Evolutionary conservation across 2,329 filamentous ascomycete species (phyloP).

Genomic region (Apiospora pterosperma): DNA sequence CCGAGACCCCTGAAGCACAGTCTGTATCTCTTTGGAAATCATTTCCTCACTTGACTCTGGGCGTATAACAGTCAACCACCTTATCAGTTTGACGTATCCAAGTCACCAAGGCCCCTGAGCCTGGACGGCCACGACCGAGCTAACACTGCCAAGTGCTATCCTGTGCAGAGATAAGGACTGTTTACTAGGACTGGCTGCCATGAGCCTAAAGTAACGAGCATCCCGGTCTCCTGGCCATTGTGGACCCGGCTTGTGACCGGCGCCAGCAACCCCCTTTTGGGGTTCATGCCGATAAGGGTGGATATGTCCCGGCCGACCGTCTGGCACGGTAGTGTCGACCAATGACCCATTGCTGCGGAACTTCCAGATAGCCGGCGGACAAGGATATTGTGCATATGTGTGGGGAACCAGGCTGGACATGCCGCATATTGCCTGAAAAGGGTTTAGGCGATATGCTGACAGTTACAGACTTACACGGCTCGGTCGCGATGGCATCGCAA

Average conservation of each 20-base stretch:
- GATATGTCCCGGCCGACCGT: not conserved
- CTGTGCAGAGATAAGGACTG: not conserved
- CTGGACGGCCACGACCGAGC: not conserved
- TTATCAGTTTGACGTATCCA: not conserved
- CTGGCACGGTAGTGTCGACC: not conserved
- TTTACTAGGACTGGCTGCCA: not conserved
- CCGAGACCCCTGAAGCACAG: not conserved
- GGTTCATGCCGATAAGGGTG: not conserved
- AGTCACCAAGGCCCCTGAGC: not conserved
- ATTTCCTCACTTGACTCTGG: not conserved
- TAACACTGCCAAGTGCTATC: not conserved
- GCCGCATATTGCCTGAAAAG: not conserved
- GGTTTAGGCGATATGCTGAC: not conserved
- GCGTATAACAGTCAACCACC: not conserved
- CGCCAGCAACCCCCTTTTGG: not conserved
- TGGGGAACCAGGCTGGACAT: not conserved
- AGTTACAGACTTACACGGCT: not conserved
- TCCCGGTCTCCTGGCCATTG: not conserved
- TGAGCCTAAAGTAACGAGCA: not conserved
- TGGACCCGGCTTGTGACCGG: no score
- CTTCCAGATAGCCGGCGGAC: not conserved
- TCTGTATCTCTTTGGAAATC: not conserved
- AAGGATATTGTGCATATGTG: not conserved
- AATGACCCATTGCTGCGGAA: not conserved
- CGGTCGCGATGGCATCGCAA: not conserved